Evolutionary conservation across 805 yeast genomes (phyloP).

Genomic region (Clavispora vitiphila): DNA sequence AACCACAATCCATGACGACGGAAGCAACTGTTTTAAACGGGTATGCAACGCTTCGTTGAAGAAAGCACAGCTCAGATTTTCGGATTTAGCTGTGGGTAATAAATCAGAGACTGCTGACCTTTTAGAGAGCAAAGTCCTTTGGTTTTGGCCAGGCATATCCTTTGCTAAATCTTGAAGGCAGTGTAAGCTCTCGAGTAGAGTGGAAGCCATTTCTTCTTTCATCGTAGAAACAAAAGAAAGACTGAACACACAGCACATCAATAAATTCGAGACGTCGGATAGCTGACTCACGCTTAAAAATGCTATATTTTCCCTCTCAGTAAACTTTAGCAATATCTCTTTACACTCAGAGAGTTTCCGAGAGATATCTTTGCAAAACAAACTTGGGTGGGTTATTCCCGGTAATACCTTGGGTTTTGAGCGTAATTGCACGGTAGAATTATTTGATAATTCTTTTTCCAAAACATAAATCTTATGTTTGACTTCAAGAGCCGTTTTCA

Average conservation of each 20-base stretch:
- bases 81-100: not conserved
- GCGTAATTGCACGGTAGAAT: not conserved
- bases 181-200: slow-evolving; percentile 17
- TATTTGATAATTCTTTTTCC: not conserved
- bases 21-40: slow-evolving; percentile 15
- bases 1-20: slow-evolving; percentile 53
- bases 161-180: slow-evolving; percentile 4
- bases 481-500: not conserved
- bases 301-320: not conserved
- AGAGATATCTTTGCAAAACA: not conserved
- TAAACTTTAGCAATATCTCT: slow-evolving; percentile 2
- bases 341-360: slow-evolving; percentile 7
- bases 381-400: not conserved
- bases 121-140: not conserved
- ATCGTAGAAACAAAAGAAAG: slow-evolving; percentile 5
- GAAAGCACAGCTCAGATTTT: not conserved
- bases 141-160: not conserved
- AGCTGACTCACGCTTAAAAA: not conserved
- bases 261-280: slow-evolving; percentile 6
- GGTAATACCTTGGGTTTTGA: not conserved
- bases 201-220: slow-evolving; percentile 1
- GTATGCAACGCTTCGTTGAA: not conserved
- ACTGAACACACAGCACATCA: slow-evolving; percentile 6
- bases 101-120: not conserved
- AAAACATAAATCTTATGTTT: not conserved